A percentile compares a stretch with the other conserved stretches of the same genome.
phyloP scores from a whole-genome alignment of 2,329 filamentous ascomycete species.

The Alternaria brassicae region DNA sequence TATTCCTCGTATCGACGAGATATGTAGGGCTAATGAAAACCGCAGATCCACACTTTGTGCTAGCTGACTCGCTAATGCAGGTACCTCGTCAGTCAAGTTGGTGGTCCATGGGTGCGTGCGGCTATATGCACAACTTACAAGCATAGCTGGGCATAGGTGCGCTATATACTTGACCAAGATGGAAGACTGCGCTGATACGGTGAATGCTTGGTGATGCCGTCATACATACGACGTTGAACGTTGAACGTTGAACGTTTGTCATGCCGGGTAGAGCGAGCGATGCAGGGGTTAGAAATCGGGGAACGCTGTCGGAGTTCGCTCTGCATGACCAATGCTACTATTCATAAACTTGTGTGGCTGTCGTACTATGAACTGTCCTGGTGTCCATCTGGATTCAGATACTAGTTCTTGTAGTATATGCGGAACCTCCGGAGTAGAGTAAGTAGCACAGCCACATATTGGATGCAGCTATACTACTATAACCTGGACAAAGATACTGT shows the following conservation, averaged over 20 bases:
- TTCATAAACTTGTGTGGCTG: background rate
- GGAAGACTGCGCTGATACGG: background rate
- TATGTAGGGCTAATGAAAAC: slow-evolving; percentile 1
- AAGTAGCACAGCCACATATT: background rate
- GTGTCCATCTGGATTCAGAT: background rate
- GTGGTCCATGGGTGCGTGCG: background rate
- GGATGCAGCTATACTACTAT: no score
- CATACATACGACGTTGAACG: no score
- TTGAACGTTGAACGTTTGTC: no score
- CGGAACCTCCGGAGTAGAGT: background rate
- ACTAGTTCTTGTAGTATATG: background rate
- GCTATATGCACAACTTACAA: background rate
- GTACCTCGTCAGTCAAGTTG: background rate
- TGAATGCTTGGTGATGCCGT: background rate
- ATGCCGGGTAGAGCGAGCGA: background rate
- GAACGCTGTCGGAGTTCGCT: background rate
- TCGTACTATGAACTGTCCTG: background rate
- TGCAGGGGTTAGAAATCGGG: background rate
- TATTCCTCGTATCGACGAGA: background rate
- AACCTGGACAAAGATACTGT: background rate
- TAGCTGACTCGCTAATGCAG: background rate
- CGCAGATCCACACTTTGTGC: background rate
- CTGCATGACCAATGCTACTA: background rate
- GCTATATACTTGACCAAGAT: background rate
- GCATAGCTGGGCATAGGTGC: background rate